Conservation (phyloP, 148 eudicot genomes). For the Persicaria tinctoria region DNA sequence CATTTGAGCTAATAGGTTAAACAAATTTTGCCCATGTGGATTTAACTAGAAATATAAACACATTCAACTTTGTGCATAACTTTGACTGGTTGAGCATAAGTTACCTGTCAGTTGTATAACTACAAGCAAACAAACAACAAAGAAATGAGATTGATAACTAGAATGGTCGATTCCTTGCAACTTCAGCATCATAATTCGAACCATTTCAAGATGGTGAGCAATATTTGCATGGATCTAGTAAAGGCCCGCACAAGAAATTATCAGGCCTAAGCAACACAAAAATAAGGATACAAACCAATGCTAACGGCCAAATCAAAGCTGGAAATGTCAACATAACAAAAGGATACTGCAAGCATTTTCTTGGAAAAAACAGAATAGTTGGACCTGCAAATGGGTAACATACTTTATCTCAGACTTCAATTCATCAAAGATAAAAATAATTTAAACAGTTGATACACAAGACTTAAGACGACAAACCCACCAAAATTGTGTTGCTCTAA, state of each 20-base stretch:
- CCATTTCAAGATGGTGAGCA: conserved; percentile 99
- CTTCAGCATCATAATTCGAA: conserved; percentile 76
- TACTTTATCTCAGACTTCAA: conserved; percentile 8
- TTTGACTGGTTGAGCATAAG: no score
- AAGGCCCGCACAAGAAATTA: conserved; percentile 36
- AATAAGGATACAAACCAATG: background rate
- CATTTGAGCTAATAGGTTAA: no score
- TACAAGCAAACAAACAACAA: no score
- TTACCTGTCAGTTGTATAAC: no score
- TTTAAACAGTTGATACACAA: background rate
- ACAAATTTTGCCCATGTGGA: no score
- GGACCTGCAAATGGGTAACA: conserved; percentile 65
- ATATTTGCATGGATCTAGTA: conserved; percentile 57
- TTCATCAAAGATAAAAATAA: background rate
- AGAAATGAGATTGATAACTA: no score
- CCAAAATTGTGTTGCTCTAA: background rate
- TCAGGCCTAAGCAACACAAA: background rate
- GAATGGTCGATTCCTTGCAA: no score
- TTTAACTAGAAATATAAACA: no score
- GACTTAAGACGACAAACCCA: background rate
- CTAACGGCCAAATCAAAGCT: background rate
- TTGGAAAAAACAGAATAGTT: conserved; percentile 92
- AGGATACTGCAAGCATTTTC: conserved; percentile 98
- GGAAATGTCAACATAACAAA: conserved; percentile 18
- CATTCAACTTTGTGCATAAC: no score